These are phyloP conservation scores for Thalassiosira hispida DNA, from an alignment of 352 stramenopile genomes.

Conservation along the genomic window DNA sequence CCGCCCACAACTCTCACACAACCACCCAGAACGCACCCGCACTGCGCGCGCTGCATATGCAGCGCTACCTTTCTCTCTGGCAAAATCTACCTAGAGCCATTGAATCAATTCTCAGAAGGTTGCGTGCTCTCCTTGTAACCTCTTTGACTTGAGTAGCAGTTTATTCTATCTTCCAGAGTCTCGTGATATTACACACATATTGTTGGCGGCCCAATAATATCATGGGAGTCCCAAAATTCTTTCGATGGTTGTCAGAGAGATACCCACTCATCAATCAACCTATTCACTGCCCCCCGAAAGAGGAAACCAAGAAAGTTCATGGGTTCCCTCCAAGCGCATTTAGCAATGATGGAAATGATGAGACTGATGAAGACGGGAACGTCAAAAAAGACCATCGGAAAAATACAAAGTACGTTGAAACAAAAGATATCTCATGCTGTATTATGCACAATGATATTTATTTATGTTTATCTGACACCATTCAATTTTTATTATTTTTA, in stretches of 20 bases:
- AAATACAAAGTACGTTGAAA: conserved; percentile 40
- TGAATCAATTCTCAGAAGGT: too few species aligned
- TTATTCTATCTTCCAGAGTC: too few species aligned
- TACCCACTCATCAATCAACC: conserved; percentile 96
- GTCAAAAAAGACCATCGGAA: conserved; percentile 19
- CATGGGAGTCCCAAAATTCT: conserved; percentile 99
- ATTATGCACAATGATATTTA: not conserved
- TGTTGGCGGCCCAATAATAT: too few species aligned
- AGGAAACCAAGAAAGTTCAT: conserved; percentile 58
- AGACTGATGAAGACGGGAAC: conserved; percentile 11
- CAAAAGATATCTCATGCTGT: conserved; percentile 19
- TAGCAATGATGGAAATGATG: conserved; percentile 7
- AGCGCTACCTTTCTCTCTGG: too few species aligned
- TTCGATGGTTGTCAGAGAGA: conserved; percentile 98
- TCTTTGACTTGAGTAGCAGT: too few species aligned
- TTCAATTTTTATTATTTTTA: conserved; percentile 7
- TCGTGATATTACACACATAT: too few species aligned
- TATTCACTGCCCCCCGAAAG: conserved; percentile 68
- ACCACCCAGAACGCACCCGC: too few species aligned
- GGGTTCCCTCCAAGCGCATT: conserved; percentile 27
- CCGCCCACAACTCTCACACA: too few species aligned
- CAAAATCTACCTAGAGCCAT: too few species aligned
- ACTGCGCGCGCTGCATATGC: too few species aligned
- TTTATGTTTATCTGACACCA: conserved; percentile 1
- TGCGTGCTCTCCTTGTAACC: too few species aligned